Conservation (phyloP, 2,329 filamentous ascomycete genomes). For the Trichophaea hybrida region DNA sequence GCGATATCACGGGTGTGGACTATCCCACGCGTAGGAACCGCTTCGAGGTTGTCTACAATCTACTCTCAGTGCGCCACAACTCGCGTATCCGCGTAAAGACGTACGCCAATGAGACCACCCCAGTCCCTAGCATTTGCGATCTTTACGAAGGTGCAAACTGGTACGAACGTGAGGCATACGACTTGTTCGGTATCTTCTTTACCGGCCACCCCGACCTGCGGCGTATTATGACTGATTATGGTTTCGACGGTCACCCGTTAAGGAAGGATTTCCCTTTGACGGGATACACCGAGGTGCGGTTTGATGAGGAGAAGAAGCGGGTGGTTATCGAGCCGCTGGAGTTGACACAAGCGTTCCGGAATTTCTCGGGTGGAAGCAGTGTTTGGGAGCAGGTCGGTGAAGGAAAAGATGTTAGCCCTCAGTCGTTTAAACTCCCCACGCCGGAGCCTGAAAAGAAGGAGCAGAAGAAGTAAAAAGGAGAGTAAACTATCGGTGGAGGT, state of each 20-base stretch:
- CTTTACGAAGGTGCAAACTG: constrained; percentile 94
- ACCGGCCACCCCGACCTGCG: constrained; percentile 85
- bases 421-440: constrained; percentile 74
- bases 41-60: constrained; percentile 96
- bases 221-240: constrained; percentile 98
- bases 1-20: constrained; percentile 85
- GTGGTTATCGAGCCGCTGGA: constrained; percentile 96
- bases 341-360: constrained; percentile 94
- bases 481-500: no score
- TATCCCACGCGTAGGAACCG: constrained; percentile 90
- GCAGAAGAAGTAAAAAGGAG: constrained; percentile 62
- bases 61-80: constrained; percentile 92
- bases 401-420: constrained; percentile 24
- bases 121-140: constrained; percentile 72
- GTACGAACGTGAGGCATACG: constrained; percentile 97
- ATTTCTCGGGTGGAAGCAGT: constrained; percentile 81
- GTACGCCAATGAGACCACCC: constrained; percentile 89
- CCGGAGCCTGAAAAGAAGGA: constrained; percentile 90
- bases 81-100: constrained; percentile 95
- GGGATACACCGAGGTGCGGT: constrained; percentile 94
- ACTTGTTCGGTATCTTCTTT: constrained; percentile 96
- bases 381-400: constrained; percentile 50
- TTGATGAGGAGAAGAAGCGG: constrained; percentile 99
- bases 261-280: constrained; percentile 97
- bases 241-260: constrained; percentile 92